phyloP scores from a whole-genome alignment of 2,329 filamentous ascomycete species.

The Fusarium nygamai region DNA sequence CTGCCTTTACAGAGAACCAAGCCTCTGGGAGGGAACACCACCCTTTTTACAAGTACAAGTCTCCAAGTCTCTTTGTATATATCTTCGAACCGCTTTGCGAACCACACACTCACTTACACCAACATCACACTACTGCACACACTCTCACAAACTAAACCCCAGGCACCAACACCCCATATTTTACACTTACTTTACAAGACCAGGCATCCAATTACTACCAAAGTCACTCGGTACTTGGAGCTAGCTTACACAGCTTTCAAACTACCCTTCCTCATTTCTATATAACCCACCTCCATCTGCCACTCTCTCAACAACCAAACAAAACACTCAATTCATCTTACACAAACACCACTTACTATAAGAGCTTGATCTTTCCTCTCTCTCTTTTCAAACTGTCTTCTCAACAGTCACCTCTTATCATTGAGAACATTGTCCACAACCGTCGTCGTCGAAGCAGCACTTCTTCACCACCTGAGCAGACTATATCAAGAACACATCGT shows the following conservation, averaged over 20 bases:
- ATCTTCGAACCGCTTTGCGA: constrained; percentile 32
- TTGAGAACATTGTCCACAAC: constrained; percentile 39
- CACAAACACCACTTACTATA: constrained; percentile 7
- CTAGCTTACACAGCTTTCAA: constrained; percentile 33
- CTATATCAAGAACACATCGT: constrained; percentile 11
- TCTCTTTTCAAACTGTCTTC: constrained; percentile 32
- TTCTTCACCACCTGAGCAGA: constrained; percentile 23
- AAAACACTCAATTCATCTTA: constrained; percentile 31
- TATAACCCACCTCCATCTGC: constrained; percentile 37
- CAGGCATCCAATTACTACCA: constrained; percentile 34
- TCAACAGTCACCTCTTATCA: constrained; percentile 20
- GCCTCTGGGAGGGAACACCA: constrained; percentile 38
- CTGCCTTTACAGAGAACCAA: constrained; percentile 26
- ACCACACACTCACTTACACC: constrained; percentile 19
- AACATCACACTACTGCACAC: neutral
- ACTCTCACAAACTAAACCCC: constrained; percentile 12
- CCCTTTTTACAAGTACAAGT: neutral
- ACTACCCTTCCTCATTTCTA: constrained; percentile 30
- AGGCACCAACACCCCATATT: constrained; percentile 37
- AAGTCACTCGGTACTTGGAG: neutral
- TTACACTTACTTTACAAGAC: constrained; percentile 22
- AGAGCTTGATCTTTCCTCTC: neutral
- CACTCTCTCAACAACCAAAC: constrained; percentile 16
- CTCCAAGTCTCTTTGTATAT: constrained; percentile 27
- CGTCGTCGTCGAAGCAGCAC: constrained; percentile 18